Conservation (phyloP, 768 basidiomycete genomes). For the Pholiota conissans region DNA sequence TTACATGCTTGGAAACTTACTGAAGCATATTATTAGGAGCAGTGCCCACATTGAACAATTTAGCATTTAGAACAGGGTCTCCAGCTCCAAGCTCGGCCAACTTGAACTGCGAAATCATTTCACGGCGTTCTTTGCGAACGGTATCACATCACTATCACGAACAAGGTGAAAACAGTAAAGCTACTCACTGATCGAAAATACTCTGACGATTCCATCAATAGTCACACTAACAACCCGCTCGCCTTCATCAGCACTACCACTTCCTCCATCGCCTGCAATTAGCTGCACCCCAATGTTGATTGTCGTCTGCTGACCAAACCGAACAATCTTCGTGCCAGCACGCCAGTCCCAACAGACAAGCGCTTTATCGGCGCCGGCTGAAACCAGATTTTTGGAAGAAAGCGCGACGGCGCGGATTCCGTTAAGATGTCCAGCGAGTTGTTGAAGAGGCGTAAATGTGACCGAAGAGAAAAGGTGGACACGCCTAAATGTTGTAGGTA, state of each 20-base stretch:
- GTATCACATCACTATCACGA: background rate
- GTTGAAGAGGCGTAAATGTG: constrained; percentile 81
- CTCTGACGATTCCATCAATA: constrained; percentile 87
- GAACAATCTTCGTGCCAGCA: constrained; percentile 82
- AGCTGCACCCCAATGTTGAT: constrained; percentile 90
- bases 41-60: constrained; percentile 73
- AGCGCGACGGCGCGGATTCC: constrained; percentile 90
- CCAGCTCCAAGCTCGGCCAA: constrained; percentile 72
- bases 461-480: constrained; percentile 87
- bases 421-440: constrained; percentile 83
- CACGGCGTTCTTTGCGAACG: constrained; percentile 48
- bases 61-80: constrained; percentile 66
- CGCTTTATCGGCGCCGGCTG: constrained; percentile 74
- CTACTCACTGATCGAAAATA: constrained; percentile 84
- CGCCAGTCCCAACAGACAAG: constrained; percentile 92
- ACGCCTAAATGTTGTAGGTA: constrained; percentile 46
- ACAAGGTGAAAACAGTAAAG: background rate
- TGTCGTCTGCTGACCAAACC: constrained; percentile 92
- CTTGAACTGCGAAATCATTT: constrained; percentile 93
- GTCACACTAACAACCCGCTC: constrained; percentile 90
- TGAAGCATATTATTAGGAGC: constrained; percentile 90
- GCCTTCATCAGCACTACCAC: constrained; percentile 47
- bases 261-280: constrained; percentile 47
- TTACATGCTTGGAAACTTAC: constrained; percentile 34
- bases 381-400: constrained; percentile 82